Percentiles rank a stretch among this genome's conserved stretches.
phyloP scores from a whole-genome alignment of 1,139 yeast species.

The Suhomyces bribrorum region DNA sequence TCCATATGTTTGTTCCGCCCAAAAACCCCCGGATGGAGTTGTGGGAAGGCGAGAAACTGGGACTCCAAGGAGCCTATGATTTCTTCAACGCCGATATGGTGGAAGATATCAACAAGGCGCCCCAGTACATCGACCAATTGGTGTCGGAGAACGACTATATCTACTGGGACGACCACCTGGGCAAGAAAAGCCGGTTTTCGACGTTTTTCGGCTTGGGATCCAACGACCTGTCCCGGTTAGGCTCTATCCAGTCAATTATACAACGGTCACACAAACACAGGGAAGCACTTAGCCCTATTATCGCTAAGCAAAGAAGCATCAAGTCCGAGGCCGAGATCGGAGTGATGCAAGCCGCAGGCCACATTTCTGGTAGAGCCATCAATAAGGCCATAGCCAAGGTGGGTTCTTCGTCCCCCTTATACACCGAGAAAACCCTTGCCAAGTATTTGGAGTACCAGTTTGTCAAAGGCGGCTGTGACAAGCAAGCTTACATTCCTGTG shows the following conservation, averaged over 20 bases:
- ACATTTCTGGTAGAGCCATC: slow-evolving; percentile 78
- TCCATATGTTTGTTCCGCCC: slow-evolving; percentile 88
- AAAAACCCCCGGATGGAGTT: slow-evolving; percentile 73
- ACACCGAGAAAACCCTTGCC: slow-evolving; percentile 74
- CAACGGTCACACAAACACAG: slow-evolving; percentile 34
- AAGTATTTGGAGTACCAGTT: slow-evolving; percentile 84
- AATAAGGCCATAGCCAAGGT: slow-evolving; percentile 75
- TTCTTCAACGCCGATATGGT: slow-evolving; percentile 86
- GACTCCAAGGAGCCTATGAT: slow-evolving; percentile 77
- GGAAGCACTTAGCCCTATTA: slow-evolving; percentile 45
- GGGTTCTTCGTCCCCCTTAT: slow-evolving; percentile 46
- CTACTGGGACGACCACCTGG: slow-evolving; percentile 47
- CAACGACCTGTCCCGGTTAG: slow-evolving; percentile 7
- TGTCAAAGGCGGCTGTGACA: slow-evolving; percentile 84
- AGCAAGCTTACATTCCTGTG: slow-evolving; percentile 90
- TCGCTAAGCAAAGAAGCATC: slow-evolving; percentile 62
- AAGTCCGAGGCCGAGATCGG: slow-evolving; percentile 77
- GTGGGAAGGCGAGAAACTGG: slow-evolving; percentile 96
- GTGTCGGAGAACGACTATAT: slow-evolving; percentile 49
- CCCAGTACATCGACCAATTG: slow-evolving; percentile 46
- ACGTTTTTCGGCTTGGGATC: slow-evolving; percentile 14
- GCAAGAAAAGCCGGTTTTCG: slow-evolving; percentile 13
- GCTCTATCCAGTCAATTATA: slow-evolving; percentile 24
- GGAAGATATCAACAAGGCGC: slow-evolving; percentile 47
- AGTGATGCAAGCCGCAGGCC: slow-evolving; percentile 80